phyloP scores from a whole-genome alignment of 345 rosid genomes.

The Eucalyptus guilfoylei region DNA sequence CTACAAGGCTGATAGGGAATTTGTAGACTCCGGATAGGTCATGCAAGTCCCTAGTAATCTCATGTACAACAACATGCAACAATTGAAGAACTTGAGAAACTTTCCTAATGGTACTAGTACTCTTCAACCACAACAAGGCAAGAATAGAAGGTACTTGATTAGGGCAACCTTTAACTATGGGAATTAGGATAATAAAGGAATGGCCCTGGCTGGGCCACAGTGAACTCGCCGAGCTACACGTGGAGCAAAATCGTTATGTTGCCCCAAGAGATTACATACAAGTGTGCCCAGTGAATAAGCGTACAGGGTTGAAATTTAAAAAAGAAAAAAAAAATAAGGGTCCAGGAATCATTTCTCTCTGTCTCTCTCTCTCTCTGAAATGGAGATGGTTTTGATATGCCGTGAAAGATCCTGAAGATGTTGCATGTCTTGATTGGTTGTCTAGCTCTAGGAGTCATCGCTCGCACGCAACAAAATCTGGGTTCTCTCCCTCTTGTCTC shows the following conservation, averaged over 20 bases:
- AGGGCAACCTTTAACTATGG: slow-evolving; percentile 41
- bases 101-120: slow-evolving; percentile 11
- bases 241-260: slow-evolving; percentile 23
- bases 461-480: neutral
- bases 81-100: neutral
- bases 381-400: neutral
- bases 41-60: neutral
- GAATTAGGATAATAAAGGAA: slow-evolving; percentile 23
- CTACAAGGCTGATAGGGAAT: neutral
- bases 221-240: neutral
- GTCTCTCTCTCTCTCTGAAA: neutral
- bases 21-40: neutral
- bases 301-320: too few relatives aligned
- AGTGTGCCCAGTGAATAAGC: slow-evolving; percentile 34
- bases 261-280: neutral
- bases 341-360: too few relatives aligned
- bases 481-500: neutral
- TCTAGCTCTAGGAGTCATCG: neutral
- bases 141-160: slow-evolving; percentile 15
- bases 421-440: neutral
- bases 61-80: neutral
- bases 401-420: neutral
- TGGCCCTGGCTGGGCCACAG: slow-evolving; percentile 20
- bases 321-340: too few relatives aligned
- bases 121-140: neutral